Evolutionary conservation across 2,329 filamentous ascomycete species (phyloP).

Genomic region (Mariannaea elegans): DNA sequence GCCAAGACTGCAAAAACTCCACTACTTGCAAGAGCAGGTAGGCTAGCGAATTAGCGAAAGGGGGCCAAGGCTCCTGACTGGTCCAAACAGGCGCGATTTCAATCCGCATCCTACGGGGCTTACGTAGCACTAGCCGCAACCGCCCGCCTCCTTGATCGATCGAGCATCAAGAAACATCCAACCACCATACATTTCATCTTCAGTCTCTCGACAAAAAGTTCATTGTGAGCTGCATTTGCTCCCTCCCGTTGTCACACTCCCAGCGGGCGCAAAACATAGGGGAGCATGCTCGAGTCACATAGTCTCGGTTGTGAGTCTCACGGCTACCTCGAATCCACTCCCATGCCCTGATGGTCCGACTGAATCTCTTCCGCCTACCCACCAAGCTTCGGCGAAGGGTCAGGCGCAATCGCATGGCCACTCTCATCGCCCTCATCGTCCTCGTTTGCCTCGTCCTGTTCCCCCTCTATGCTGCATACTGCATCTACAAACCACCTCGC

Average conservation of each 20-base stretch:
- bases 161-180: background rate
- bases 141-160: background rate
- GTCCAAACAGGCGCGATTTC: constrained; percentile 27
- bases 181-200: background rate
- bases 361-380: constrained; percentile 63
- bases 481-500: constrained; percentile 83
- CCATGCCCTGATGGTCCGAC: constrained; percentile 47
- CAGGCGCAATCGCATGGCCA: constrained; percentile 67
- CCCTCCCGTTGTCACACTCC: constrained; percentile 11
- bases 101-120: constrained; percentile 16
- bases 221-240: constrained; percentile 6
- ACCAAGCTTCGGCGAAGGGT: constrained; percentile 65
- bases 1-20: background rate
- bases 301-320: constrained; percentile 30
- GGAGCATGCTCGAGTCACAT: constrained; percentile 37
- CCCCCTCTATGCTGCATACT: constrained; percentile 63
- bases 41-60: background rate
- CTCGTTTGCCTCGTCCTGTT: constrained; percentile 48
- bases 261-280: constrained; percentile 2
- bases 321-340: constrained; percentile 28
- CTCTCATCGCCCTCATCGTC: constrained; percentile 54
- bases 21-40: background rate
- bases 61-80: constrained; percentile 22
- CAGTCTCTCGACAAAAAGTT: background rate
- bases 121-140: constrained; percentile 22